Evolutionary conservation across 164 flowering plant genomes (phyloP).

Genomic region (Cinnamomum micranthum): DNA sequence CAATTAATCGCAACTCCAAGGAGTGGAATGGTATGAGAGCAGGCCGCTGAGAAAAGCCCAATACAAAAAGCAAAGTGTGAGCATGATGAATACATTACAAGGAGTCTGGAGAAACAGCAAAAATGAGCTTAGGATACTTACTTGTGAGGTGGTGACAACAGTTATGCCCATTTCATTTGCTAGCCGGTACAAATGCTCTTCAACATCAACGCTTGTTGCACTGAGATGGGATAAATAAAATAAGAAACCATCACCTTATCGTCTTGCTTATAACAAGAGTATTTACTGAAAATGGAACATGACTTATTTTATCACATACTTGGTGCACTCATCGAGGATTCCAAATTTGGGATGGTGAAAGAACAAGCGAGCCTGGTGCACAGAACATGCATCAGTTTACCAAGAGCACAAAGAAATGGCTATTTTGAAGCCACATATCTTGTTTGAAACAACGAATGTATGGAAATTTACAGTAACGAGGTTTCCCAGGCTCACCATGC

Average conservation of each 20-base stretch:
- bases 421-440: neutral
- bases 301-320: constrained; percentile 43
- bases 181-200: constrained; percentile 88
- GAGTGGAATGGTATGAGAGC: constrained; percentile 94
- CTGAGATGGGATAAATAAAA: constrained; percentile 32
- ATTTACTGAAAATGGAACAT: neutral
- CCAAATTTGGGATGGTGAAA: constrained; percentile 92
- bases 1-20: constrained; percentile 75
- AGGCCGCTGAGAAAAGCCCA: constrained; percentile 61
- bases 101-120: neutral
- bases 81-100: neutral
- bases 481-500: constrained; percentile 71
- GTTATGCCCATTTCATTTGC: constrained; percentile 83
- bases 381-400: constrained; percentile 3
- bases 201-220: constrained; percentile 98
- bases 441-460: neutral
- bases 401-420: neutral
- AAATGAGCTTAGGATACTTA: constrained; percentile 20
- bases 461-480: neutral
- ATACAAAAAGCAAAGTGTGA: neutral
- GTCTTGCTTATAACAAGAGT: neutral
- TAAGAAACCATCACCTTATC: neutral
- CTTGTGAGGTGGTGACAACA: constrained; percentile 91
- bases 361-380: constrained; percentile 82
- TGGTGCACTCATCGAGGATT: constrained; percentile 98